phyloP scores from a whole-genome alignment of 768 basidiomycete genomes.

The Rossbeevera mucosa region DNA sequence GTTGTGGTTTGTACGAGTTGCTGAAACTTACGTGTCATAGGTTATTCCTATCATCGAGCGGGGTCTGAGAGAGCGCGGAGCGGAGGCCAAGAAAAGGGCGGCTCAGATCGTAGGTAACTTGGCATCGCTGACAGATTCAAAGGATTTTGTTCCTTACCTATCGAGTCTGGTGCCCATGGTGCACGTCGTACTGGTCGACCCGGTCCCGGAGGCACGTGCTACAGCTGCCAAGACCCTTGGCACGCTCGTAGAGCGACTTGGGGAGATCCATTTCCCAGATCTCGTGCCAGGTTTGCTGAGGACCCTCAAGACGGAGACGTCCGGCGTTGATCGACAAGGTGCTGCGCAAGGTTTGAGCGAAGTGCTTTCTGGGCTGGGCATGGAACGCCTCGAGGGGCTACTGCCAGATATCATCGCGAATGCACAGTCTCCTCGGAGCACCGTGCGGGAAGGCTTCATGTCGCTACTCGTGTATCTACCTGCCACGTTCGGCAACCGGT shows the following conservation, averaged over 20 bases:
- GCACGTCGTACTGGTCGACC: conserved; percentile 89
- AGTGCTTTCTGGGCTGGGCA: conserved; percentile 92
- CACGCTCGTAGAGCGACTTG: conserved; percentile 92
- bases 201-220: conserved; percentile 95
- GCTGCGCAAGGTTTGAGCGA: conserved; percentile 97
- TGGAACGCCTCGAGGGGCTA: conserved; percentile 92
- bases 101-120: conserved; percentile 98
- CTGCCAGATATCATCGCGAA: conserved; percentile 92
- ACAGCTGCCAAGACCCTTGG: conserved; percentile 97
- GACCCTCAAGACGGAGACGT: conserved; percentile 87
- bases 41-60: conserved; percentile 94
- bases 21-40: conserved; percentile 33
- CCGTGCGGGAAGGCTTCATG: conserved; percentile 98
- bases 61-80: conserved; percentile 85
- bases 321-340: conserved; percentile 95
- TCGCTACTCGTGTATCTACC: conserved; percentile 93
- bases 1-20: background rate
- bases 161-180: conserved; percentile 75
- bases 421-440: conserved; percentile 82
- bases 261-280: conserved; percentile 93
- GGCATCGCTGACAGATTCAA: conserved; percentile 80
- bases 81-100: conserved; percentile 93
- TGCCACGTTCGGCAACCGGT: conserved; percentile 92
- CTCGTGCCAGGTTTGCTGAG: conserved; percentile 85
- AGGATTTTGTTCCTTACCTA: conserved; percentile 95